A percentile compares a stretch with the other conserved stretches of the same genome.
These are phyloP conservation scores for Potentilla sterilis DNA, from an alignment of 306 rosid species.

Conservation along the genomic window DNA sequence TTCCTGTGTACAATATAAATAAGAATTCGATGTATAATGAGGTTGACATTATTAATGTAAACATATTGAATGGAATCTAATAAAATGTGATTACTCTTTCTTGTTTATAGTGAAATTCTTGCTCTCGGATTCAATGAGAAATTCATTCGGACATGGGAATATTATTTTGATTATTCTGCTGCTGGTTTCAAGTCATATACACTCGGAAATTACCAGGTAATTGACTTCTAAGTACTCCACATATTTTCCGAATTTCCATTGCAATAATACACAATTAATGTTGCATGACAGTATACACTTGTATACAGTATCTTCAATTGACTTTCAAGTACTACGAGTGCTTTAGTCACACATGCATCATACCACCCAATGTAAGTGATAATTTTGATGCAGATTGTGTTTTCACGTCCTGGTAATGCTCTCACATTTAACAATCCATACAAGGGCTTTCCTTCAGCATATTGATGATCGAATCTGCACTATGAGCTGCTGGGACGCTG, in stretches of 20 bases:
- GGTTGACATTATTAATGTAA: not conserved
- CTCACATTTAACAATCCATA: not conserved
- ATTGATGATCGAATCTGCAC: not conserved
- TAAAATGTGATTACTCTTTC: not conserved
- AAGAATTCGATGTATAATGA: not conserved
- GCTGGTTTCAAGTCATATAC: conserved; percentile 79
- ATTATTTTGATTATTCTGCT: conserved; percentile 73
- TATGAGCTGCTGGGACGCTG: too few relatives aligned
- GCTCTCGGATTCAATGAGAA: conserved; percentile 65
- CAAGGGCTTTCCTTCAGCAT: not conserved
- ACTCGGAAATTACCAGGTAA: conserved; percentile 77
- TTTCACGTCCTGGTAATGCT: conserved; percentile 77
- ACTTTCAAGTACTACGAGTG: not conserved
- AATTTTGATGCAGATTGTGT: conserved; percentile 56
- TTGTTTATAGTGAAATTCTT: conserved; percentile 46
- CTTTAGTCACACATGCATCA: not conserved
- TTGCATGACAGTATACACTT: too few relatives aligned
- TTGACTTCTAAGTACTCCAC: not conserved
- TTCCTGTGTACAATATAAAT: not conserved
- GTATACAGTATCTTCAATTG: not conserved
- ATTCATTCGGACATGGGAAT: conserved; percentile 86
- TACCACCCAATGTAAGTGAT: not conserved
- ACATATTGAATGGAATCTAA: too few relatives aligned
- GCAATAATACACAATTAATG: not conserved
- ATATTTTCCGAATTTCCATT: not conserved